Conservation (phyloP, 257 asterid genomes). For the Verbascum thapsus region DNA sequence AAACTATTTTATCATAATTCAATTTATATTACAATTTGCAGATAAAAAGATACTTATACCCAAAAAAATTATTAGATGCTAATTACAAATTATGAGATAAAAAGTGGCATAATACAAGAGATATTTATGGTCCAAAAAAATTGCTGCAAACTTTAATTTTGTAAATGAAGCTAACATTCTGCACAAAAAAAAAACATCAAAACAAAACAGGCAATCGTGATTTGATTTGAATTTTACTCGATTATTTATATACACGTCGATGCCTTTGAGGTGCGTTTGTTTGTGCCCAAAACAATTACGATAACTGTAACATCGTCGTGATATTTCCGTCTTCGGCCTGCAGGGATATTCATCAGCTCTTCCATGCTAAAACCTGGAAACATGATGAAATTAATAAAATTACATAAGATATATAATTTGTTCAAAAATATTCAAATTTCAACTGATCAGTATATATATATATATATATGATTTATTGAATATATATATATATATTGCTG, state of each 20-base stretch:
- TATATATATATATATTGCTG: constrained; percentile 21
- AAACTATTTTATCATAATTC: constrained; percentile 5
- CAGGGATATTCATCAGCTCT: constrained; percentile 63
- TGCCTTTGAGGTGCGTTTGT: constrained; percentile 88
- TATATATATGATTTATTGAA: constrained; percentile 26
- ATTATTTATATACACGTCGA: constrained; percentile 55
- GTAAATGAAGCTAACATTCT: constrained; percentile 25
- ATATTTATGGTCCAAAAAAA: constrained; percentile 21
- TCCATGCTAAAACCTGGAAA: constrained; percentile 56
- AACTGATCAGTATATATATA: neutral
- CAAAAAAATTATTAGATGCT: constrained; percentile 13
- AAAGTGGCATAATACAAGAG: constrained; percentile 2
- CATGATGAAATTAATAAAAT: neutral
- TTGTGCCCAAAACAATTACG: constrained; percentile 74
- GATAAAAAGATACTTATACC: constrained; percentile 14
- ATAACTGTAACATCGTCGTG: constrained; percentile 69
- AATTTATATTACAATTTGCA: constrained; percentile 26
- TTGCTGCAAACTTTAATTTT: constrained; percentile 21
- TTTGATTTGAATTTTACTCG: neutral
- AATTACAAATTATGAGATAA: neutral
- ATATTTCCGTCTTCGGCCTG: constrained; percentile 64
- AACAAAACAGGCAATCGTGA: neutral
- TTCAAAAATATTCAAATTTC: no score
- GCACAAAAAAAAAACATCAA: constrained; percentile 26
- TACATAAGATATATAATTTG: neutral